Evolutionary conservation across 116 monocot genomes (phyloP).

Genomic region (Cymodocea nodosa): DNA sequence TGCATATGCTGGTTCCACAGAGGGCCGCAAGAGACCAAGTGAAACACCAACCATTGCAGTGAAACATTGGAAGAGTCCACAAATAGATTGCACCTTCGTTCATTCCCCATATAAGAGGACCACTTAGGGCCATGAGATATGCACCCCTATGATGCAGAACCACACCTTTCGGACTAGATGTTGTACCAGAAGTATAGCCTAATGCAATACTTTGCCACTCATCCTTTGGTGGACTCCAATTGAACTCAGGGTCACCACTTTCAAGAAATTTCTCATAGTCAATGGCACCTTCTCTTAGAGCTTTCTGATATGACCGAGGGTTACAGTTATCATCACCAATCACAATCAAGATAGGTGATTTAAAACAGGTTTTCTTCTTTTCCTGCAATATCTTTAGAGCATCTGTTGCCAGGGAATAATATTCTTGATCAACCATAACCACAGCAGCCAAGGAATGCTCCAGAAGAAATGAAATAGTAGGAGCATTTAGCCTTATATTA

Average conservation of each 20-base stretch:
- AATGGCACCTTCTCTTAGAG: constrained; percentile 61
- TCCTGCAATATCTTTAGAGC: constrained; percentile 55
- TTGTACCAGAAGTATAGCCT: constrained; percentile 94
- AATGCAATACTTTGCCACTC: constrained; percentile 95
- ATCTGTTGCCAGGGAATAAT: constrained; percentile 59
- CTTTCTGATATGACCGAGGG: constrained; percentile 30
- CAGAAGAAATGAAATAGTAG: constrained; percentile 74
- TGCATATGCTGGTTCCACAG: constrained; percentile 86
- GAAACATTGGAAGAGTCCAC: constrained; percentile 97
- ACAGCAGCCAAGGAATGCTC: constrained; percentile 63
- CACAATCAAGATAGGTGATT: constrained; percentile 59
- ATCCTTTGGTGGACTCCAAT: constrained; percentile 73
- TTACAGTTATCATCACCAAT: constrained; percentile 66
- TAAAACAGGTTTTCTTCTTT: constrained; percentile 30
- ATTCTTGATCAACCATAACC: constrained; percentile 88
- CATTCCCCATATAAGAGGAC: constrained; percentile 61
- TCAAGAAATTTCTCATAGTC: constrained; percentile 84
- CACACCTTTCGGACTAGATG: constrained; percentile 91
- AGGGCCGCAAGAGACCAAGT: constrained; percentile 83
- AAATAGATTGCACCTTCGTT: constrained; percentile 71
- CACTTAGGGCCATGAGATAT: constrained; percentile 79
- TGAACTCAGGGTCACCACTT: constrained; percentile 64
- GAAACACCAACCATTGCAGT: constrained; percentile 95
- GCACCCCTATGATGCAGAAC: constrained; percentile 90
- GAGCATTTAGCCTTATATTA: constrained; percentile 72